Evolutionary conservation across 73 alveolate species (phyloP).

Genomic region (Strombidium stylifer): DNA sequence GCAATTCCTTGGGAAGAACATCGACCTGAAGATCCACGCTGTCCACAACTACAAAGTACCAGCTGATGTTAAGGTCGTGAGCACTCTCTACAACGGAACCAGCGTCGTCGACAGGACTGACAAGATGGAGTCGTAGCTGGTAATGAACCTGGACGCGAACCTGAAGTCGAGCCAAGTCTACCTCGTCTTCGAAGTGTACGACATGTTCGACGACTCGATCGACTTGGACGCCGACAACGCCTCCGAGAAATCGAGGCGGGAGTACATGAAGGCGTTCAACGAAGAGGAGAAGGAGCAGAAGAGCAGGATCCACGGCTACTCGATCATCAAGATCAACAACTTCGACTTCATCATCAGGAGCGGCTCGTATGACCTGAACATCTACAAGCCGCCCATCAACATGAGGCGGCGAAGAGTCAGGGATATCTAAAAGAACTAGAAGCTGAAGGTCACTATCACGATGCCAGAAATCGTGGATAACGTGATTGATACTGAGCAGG

Average conservation of each 20-base stretch:
- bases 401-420: conserved; percentile 19
- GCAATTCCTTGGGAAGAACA: conserved; percentile 23
- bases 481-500: background rate
- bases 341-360: conserved; percentile 51
- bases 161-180: no score
- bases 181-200: conserved; percentile 1
- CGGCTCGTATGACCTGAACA: conserved; percentile 59
- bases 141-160: no score
- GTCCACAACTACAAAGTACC: no score
- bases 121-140: no score
- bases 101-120: no score
- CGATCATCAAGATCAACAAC: conserved; percentile 49
- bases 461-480: background rate
- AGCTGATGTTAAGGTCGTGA: no score
- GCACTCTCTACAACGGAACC: no score
- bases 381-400: conserved; percentile 47
- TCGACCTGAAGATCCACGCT: conserved; percentile 3
- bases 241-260: conserved; percentile 1
- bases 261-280: conserved; percentile 29
- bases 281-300: background rate
- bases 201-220: background rate
- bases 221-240: background rate
- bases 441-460: conserved; percentile 11
- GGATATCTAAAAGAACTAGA: conserved; percentile 8
- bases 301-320: conserved; percentile 22